These are phyloP conservation scores for Zoysia japonica DNA, from an alignment of 176 grass and related monocot species.

Conservation along the genomic window DNA sequence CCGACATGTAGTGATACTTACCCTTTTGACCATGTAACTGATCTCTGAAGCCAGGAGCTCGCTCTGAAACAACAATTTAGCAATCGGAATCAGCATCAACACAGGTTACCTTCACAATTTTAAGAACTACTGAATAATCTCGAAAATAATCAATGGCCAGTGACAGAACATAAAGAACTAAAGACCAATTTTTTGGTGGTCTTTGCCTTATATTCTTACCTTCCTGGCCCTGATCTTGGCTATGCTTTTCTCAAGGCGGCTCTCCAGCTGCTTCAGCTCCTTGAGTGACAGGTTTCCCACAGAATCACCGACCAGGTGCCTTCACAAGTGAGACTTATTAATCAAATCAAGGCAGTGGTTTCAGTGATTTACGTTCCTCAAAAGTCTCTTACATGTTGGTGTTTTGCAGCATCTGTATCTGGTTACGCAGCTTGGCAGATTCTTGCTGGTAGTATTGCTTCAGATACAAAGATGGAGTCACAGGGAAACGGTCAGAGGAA, in stretches of 20 bases:
- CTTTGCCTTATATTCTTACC: constrained; percentile 34
- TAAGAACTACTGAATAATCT: constrained; percentile 2
- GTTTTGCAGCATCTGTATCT: constrained; percentile 88
- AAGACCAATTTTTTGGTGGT: not conserved
- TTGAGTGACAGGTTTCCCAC: constrained; percentile 56
- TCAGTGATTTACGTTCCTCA: not conserved
- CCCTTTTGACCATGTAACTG: constrained; percentile 68
- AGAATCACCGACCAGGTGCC: constrained; percentile 68
- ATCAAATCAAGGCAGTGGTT: not conserved
- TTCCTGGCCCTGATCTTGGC: constrained; percentile 73
- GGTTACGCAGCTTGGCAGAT: constrained; percentile 61
- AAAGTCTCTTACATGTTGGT: constrained; percentile 64
- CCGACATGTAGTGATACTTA: constrained; percentile 18
- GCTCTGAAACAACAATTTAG: constrained; percentile 44
- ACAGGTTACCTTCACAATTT: constrained; percentile 19
- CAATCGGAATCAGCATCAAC: not conserved
- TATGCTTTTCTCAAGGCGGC: constrained; percentile 75
- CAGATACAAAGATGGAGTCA: constrained; percentile 17
- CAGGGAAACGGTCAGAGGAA: not conserved
- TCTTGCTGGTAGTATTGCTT: constrained; percentile 98
- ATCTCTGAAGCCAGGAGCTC: constrained; percentile 72
- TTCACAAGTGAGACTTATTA: constrained; percentile 27
- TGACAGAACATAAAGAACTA: not conserved
- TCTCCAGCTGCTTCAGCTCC: constrained; percentile 81
- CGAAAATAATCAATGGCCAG: not conserved